Evolutionary conservation across 805 yeast genomes (phyloP), one percentile per base, ranked within the genome.

Genomic region (Starmerella apicola): DNA sequence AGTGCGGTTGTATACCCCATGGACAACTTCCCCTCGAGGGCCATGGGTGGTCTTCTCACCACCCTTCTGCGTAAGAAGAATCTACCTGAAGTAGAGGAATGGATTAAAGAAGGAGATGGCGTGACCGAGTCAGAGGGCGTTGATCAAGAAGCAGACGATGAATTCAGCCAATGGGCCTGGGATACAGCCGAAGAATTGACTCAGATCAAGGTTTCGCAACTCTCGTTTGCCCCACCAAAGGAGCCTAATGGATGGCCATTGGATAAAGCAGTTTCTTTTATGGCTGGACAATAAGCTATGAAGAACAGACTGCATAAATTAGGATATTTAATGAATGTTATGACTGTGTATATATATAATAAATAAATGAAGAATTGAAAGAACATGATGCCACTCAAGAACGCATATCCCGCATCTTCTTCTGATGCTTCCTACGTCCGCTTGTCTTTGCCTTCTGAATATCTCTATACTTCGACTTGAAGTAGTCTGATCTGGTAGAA

Each of bases 41-140:
- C 82, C 32, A 86, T 82, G 48, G 86, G 81, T 52, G 81, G 84
- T 2, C 66, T 91, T 26, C 62, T 86, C 37, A 81, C 94, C 0
- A 85, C 96, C 0, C 64, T 91, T 44, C 59, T 91, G 44, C 70
- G 97, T 43, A 91, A 86, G 57, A 88, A 86, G 56, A 78, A 79
- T 36, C 64, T 82, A 9, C 97, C 98, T 0, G 96, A 86, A 46
- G 94, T 88, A 2, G 81, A 76, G 37, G 81, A 74, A 34, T 88
- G 97, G 96, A 71, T 85, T 6, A 66, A 67, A 25, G 58, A 62
- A 17, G 72, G 51, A 29, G 53, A 36, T 5, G 37, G 36, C n/a
- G 19, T 30, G 21, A 18, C 48, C 36, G 52, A 45, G 13, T 46
- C 59, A 6, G 49, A 51, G 78, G 74, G 36, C 45, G 34, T 45